Conservation (phyloP, 345 rosid genomes). For the Eucalyptus coolabah region DNA sequence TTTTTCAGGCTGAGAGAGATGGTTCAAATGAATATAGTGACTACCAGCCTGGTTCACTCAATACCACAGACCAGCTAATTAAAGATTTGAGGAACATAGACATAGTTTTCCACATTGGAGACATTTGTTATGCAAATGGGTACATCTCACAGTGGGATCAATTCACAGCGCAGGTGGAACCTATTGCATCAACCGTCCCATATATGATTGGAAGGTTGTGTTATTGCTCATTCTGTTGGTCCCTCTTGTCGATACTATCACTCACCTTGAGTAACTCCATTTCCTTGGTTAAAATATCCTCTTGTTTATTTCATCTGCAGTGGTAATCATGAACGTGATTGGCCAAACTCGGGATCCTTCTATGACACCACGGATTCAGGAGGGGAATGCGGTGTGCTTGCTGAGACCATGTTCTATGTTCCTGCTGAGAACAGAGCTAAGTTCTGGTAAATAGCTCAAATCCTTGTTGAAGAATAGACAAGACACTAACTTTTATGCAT, state of each 20-base stretch:
- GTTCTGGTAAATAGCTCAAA: constrained; percentile 31
- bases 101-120: constrained; percentile 75
- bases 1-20: constrained; percentile 62
- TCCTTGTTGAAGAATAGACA: background rate
- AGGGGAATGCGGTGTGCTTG: constrained; percentile 50
- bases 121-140: constrained; percentile 57
- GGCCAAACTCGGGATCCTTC: constrained; percentile 65
- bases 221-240: background rate
- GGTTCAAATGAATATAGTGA: constrained; percentile 66
- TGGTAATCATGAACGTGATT: constrained; percentile 77
- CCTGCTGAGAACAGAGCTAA: constrained; percentile 56
- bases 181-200: constrained; percentile 51
- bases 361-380: constrained; percentile 33
- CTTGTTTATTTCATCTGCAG: constrained; percentile 13
- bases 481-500: background rate
- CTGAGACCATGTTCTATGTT: constrained; percentile 37
- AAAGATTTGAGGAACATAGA: constrained; percentile 47
- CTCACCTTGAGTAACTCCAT: background rate
- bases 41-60: constrained; percentile 67
- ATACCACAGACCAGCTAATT: constrained; percentile 65
- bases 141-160: constrained; percentile 86
- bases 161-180: constrained; percentile 76
- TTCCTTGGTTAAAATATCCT: background rate
- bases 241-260: background rate
- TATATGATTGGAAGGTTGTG: constrained; percentile 79